Evolutionary conservation across 306 rosid genomes (phyloP).

Genomic region (Quercus agrifolia): DNA sequence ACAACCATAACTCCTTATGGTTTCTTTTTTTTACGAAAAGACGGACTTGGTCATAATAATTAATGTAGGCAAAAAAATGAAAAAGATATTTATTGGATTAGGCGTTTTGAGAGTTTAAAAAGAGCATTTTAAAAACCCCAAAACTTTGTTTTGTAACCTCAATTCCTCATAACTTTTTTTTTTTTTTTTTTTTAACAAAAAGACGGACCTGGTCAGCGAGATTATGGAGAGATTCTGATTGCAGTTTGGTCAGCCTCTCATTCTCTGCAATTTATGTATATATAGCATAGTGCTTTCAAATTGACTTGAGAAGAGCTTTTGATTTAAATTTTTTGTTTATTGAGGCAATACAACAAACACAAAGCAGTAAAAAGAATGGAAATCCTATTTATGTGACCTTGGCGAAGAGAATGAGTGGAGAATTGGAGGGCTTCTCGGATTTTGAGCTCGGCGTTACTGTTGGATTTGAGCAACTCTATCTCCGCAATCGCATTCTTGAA

Average conservation of each 20-base stretch:
- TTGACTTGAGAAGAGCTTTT: background rate
- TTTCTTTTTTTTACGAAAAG: background rate
- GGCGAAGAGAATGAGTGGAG: conserved; percentile 30
- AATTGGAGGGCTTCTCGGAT: conserved; percentile 58
- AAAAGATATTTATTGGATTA: no score
- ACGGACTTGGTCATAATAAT: conserved; percentile 36
- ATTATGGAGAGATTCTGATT: conserved; percentile 46
- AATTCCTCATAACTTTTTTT: background rate
- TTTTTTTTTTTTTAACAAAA: background rate
- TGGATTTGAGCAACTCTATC: conserved; percentile 44
- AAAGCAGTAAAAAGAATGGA: background rate
- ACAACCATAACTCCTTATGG: accelerated
- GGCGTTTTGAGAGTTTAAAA: no score
- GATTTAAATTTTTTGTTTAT: background rate
- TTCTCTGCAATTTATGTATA: conserved; percentile 43
- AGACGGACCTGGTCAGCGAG: conserved; percentile 51
- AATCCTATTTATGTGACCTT: conserved; percentile 36
- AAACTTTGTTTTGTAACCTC: no score
- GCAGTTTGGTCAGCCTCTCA: conserved; percentile 42
- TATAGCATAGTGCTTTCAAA: background rate
- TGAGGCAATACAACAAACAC: background rate
- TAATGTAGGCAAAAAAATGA: background rate
- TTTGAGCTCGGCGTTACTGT: conserved; percentile 38
- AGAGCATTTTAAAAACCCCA: no score
- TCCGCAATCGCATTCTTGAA: conserved; percentile 45